phyloP scores from a whole-genome alignment of 441 rosid genomes.

The Erysimum cheiri region DNA sequence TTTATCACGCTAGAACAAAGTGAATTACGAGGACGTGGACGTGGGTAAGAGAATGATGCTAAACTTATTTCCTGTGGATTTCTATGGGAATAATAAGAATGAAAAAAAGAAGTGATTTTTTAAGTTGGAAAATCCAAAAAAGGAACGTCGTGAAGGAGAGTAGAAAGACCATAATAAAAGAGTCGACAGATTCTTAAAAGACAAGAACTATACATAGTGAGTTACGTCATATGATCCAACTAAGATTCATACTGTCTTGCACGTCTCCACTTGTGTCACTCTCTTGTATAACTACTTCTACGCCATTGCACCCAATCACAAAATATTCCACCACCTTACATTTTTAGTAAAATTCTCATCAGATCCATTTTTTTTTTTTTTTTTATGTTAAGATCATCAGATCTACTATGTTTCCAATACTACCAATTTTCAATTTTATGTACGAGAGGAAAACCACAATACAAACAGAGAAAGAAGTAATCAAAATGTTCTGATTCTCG shows the following conservation, averaged over 20 bases:
- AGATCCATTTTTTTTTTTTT: neutral
- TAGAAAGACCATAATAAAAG: slow-evolving; percentile 18
- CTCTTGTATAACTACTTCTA: slow-evolving; percentile 5
- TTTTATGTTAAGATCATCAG: too few species aligned
- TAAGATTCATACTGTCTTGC: slow-evolving; percentile 21
- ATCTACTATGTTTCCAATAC: too few species aligned
- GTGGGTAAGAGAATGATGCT: slow-evolving; percentile 5
- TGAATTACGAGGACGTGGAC: neutral
- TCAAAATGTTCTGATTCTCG: neutral
- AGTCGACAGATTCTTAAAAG: slow-evolving; percentile 3
- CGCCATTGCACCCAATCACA: slow-evolving; percentile 8
- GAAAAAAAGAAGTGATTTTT: neutral
- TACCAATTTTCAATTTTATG: neutral
- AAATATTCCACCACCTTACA: slow-evolving; percentile 10
- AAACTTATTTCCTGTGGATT: slow-evolving; percentile 4
- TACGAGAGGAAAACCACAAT: neutral
- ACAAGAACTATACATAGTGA: slow-evolving; percentile 6
- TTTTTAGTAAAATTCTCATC: neutral
- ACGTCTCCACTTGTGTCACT: slow-evolving; percentile 25
- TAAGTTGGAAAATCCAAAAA: slow-evolving; percentile 13
- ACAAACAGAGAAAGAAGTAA: neutral
- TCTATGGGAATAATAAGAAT: slow-evolving; percentile 3
- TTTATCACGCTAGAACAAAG: neutral
- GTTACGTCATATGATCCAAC: slow-evolving; percentile 26
- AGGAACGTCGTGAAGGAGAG: slow-evolving; percentile 19